A percentile compares a stretch with the other conserved stretches of the same genome.
Conservation (phyloP, 768 basidiomycete species). For the Austroboletus eburneus region DNA sequence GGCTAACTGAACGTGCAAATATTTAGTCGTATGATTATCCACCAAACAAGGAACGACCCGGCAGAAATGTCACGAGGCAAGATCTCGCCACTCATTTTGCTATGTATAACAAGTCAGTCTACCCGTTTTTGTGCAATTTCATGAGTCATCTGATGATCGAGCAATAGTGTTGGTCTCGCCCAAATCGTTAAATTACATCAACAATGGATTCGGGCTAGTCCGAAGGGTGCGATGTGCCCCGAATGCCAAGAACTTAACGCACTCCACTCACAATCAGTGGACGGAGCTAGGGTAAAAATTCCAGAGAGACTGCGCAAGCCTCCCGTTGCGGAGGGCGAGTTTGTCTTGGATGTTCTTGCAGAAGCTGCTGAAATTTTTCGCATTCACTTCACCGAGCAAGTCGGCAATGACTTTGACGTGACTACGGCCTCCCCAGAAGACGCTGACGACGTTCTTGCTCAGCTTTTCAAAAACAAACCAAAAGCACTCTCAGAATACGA, state of each 20-base stretch:
- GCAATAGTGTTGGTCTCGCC: slow-evolving; percentile 52
- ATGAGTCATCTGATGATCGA: not conserved
- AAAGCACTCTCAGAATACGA: slow-evolving; percentile 60
- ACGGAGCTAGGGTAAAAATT: slow-evolving; percentile 49
- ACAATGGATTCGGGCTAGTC: slow-evolving; percentile 54
- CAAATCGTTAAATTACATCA: slow-evolving; percentile 52
- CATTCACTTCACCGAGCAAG: slow-evolving; percentile 35
- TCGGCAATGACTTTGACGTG: slow-evolving; percentile 19
- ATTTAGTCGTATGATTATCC: slow-evolving; percentile 68
- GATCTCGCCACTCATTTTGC: slow-evolving; percentile 68
- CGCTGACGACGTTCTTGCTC: slow-evolving; percentile 35
- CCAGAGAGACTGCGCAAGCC: slow-evolving; percentile 39
- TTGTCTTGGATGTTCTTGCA: slow-evolving; percentile 51
- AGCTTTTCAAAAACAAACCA: slow-evolving; percentile 48
- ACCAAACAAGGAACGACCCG: slow-evolving; percentile 51
- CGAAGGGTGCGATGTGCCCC: slow-evolving; percentile 52
- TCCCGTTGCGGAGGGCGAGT: slow-evolving; percentile 39
- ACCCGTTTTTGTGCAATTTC: not conserved
- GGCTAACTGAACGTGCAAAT: too few relatives aligned
- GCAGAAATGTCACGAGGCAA: slow-evolving; percentile 44
- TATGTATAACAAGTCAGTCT: slow-evolving; percentile 56
- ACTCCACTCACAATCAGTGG: slow-evolving; percentile 65
- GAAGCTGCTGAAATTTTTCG: slow-evolving; percentile 45
- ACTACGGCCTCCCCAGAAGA: slow-evolving; percentile 35
- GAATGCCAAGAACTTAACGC: slow-evolving; percentile 73